Conservation (phyloP, 805 yeast species). For the Candida sithepensis region DNA sequence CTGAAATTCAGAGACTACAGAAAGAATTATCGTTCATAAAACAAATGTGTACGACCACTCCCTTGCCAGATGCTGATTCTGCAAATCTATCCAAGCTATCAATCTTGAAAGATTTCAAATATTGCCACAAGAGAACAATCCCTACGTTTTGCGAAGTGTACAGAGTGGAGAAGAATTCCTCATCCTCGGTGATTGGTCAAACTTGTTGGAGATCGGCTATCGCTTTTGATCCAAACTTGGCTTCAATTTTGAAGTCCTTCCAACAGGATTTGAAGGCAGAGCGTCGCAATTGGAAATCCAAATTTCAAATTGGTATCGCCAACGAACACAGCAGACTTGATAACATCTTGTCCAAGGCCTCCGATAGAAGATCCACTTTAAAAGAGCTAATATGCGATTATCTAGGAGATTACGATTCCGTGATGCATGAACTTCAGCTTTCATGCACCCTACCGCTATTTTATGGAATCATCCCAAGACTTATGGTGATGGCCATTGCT, state of each 20-base stretch:
- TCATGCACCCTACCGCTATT: constrained; percentile 5
- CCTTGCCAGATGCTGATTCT: too few relatives aligned
- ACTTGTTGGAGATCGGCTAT: constrained; percentile 17
- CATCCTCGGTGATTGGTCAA: constrained; percentile 8
- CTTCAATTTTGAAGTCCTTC: constrained; percentile 4
- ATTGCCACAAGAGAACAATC: not conserved
- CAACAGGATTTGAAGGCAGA: constrained; percentile 7
- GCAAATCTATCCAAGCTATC: not conserved
- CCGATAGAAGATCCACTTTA: not conserved
- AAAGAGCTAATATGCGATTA: constrained; percentile 14
- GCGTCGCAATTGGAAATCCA: constrained; percentile 13
- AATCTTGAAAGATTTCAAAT: constrained; percentile 1
- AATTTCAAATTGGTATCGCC: constrained; percentile 1
- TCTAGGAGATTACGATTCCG: constrained; percentile 13
- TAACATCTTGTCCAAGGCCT: not conserved
- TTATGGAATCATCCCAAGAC: constrained; percentile 17
- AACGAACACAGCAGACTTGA: not conserved
- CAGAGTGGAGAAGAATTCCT: constrained; percentile 8
- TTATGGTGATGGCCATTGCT: constrained; percentile 7
- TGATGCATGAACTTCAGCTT: constrained; percentile 1
- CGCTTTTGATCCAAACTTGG: constrained; percentile 8
- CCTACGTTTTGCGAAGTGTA: constrained; percentile 2
- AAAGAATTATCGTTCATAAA: not conserved
- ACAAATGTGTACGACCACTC: too few relatives aligned
- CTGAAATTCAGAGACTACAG: not conserved